Evolutionary conservation across 768 basidiomycete genomes (phyloP).

Genomic region (Clitopilus passeckerianus): DNA sequence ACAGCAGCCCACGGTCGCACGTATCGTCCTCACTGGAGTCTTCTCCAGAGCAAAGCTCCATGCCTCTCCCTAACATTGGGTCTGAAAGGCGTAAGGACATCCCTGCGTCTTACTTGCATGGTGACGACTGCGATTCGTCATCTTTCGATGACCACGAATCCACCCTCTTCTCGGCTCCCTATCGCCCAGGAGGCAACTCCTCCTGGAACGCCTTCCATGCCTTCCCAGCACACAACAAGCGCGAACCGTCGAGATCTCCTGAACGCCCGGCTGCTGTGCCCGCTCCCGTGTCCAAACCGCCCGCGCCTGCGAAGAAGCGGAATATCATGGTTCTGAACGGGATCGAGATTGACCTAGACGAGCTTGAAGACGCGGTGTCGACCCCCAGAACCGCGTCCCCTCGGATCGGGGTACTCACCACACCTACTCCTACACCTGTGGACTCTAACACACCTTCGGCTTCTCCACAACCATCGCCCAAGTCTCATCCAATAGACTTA

Average conservation of each 20-base stretch:
- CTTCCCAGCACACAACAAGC: background rate
- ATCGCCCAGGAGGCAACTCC: no score
- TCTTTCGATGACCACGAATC: background rate
- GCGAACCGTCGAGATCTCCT: background rate
- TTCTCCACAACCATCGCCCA: background rate
- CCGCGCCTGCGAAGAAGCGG: background rate
- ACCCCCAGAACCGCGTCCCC: background rate
- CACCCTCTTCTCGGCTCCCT: background rate
- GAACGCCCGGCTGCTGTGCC: background rate
- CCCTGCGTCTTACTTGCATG: background rate
- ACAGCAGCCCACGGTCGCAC: slow-evolving; percentile 29
- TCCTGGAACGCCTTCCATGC: background rate
- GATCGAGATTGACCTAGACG: slow-evolving; percentile 13
- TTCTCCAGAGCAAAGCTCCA: slow-evolving; percentile 24
- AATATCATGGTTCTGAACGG: slow-evolving; percentile 12
- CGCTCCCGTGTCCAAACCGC: background rate
- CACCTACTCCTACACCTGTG: background rate
- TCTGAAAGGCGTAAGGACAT: slow-evolving; percentile 1
- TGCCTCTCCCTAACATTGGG: slow-evolving; percentile 17
- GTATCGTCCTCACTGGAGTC: slow-evolving; percentile 20
- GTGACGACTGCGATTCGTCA: slow-evolving; percentile 1
- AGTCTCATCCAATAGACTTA: background rate
- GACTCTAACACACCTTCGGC: background rate
- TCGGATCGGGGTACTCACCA: background rate
- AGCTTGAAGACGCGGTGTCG: slow-evolving; percentile 7